phyloP scores from a whole-genome alignment of 129 eudicot genomes.

The Oenanthe sinensis region DNA sequence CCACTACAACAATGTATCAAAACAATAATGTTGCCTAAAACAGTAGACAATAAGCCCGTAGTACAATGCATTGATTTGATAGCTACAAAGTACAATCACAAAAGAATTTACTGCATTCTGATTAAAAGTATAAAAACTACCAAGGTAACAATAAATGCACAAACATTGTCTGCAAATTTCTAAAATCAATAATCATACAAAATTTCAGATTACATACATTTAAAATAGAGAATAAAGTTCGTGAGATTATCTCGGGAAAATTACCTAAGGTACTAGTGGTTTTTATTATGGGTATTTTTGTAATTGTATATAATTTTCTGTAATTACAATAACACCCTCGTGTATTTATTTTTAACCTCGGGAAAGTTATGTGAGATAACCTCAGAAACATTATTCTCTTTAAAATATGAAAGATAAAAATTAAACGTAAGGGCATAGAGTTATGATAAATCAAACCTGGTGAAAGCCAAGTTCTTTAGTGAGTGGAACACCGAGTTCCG shows the following conservation, averaged over 20 bases:
- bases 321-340: too few relatives aligned
- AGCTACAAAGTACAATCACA: background rate
- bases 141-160: background rate
- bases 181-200: background rate
- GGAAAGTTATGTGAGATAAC: too few relatives aligned
- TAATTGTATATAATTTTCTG: too few relatives aligned
- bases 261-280: too few relatives aligned
- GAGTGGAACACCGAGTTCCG: conserved; percentile 96
- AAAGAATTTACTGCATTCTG: background rate
- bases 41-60: background rate
- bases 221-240: too few relatives aligned
- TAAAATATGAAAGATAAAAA: background rate
- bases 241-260: too few relatives aligned
- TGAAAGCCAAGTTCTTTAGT: conserved; percentile 90
- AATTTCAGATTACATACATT: background rate
- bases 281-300: too few relatives aligned
- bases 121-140: background rate
- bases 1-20: conserved; percentile 3
- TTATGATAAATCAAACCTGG: conserved; percentile 41
- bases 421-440: background rate
- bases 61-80: background rate
- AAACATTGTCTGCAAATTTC: conserved; percentile 5
- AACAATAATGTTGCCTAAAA: background rate
- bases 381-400: too few relatives aligned
- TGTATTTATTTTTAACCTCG: too few relatives aligned